A percentile compares a stretch with the other conserved stretches of the same genome.
Evolutionary conservation across 257 asterid genomes (phyloP).

Genomic region (Nicotiana sylvestris): DNA sequence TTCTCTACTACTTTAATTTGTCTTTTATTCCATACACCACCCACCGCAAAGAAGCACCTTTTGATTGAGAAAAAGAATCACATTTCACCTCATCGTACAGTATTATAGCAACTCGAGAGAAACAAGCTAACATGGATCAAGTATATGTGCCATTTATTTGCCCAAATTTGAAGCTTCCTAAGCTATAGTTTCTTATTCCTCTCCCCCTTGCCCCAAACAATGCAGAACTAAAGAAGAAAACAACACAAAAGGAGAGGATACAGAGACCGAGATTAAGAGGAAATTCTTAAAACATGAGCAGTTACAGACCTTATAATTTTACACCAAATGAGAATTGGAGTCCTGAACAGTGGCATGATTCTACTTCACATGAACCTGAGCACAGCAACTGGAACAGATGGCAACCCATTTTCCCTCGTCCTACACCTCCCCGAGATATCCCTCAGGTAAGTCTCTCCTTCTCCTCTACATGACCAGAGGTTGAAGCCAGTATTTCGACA

Average conservation of each 20-base stretch:
- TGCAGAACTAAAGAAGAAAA: neutral
- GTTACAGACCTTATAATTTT: neutral
- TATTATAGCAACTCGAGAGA: neutral
- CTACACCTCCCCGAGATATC: neutral
- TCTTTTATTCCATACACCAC: neutral
- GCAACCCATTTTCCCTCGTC: constrained; percentile 5
- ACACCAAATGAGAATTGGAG: neutral
- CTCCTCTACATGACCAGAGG: constrained; percentile 3
- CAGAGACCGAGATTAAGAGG: neutral
- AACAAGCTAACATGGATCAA: neutral
- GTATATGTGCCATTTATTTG: neutral
- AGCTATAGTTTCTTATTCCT: neutral
- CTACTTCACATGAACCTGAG: neutral
- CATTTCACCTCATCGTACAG: neutral
- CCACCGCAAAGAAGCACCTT: constrained; percentile 10
- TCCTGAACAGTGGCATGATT: constrained; percentile 3
- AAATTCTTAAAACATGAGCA: neutral
- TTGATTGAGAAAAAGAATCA: constrained; percentile 2
- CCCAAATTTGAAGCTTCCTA: neutral
- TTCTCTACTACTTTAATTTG: constrained; percentile 14
- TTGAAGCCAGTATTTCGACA: neutral
- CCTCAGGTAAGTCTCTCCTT: constrained; percentile 5
- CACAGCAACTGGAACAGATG: neutral
- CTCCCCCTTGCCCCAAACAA: neutral
- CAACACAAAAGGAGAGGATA: neutral